Conservation (phyloP, 164 flowering plant species). For the Cinnamomum chago region DNA sequence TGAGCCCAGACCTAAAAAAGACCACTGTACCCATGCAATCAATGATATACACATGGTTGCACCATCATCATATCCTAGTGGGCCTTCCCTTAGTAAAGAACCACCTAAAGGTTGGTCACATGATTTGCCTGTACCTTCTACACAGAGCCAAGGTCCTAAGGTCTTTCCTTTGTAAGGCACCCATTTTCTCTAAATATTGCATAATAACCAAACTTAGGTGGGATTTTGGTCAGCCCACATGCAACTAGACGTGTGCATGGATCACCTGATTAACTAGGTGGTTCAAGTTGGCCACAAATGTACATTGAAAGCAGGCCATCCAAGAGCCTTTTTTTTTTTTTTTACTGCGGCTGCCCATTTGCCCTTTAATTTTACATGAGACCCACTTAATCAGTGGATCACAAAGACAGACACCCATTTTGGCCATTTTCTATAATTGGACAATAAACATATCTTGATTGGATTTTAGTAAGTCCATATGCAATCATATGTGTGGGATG, state of each 20-base stretch:
- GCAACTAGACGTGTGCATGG: not conserved
- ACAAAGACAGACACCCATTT: too few relatives aligned
- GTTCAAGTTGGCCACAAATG: not conserved
- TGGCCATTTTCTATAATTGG: too few relatives aligned
- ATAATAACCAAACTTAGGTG: not conserved
- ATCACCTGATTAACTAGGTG: not conserved
- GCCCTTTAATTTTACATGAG: too few relatives aligned
- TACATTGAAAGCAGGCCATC: not conserved
- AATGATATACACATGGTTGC: conserved; percentile 25
- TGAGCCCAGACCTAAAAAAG: conserved; percentile 31
- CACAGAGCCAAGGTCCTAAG: not conserved
- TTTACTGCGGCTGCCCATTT: too few relatives aligned
- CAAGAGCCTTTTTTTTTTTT: too few relatives aligned
- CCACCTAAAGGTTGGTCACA: not conserved
- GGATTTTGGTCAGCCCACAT: not conserved
- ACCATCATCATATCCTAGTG: conserved; percentile 17
- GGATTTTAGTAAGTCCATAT: too few relatives aligned
- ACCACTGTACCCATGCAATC: conserved; percentile 20
- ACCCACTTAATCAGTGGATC: too few relatives aligned
- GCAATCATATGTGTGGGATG: too few relatives aligned
- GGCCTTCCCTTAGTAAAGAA: conserved; percentile 4
- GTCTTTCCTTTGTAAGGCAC: not conserved
- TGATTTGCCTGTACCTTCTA: not conserved
- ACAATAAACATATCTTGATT: too few relatives aligned
- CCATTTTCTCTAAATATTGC: not conserved